Percentiles rank a stretch among this genome's conserved stretches.
phyloP scores from a whole-genome alignment of 495 filamentous ascomycete genomes.

The Cryomyces minteri region DNA sequence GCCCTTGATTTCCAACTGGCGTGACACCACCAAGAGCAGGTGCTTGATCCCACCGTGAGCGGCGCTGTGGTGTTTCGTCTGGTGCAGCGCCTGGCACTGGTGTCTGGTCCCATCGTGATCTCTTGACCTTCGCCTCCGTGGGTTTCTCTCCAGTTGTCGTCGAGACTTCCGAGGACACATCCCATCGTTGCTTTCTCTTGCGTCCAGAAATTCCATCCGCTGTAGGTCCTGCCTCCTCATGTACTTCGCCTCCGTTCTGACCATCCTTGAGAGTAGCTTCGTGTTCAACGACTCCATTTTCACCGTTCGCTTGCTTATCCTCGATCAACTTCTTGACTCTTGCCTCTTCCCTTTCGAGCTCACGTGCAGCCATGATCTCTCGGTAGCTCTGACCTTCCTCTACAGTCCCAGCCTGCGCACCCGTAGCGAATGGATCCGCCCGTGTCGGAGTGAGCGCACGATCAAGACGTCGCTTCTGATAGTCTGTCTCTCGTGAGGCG shows the following conservation, averaged over 20 bases:
- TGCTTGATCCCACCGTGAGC: slow-evolving; percentile 82
- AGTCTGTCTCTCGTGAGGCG: slow-evolving; percentile 84
- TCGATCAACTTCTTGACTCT: slow-evolving; percentile 65
- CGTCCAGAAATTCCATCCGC: slow-evolving; percentile 41
- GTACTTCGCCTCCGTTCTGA: slow-evolving; percentile 48
- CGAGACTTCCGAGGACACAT: slow-evolving; percentile 39
- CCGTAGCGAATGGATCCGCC: slow-evolving; percentile 73
- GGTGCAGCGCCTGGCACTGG: slow-evolving; percentile 38
- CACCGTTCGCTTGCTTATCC: slow-evolving; percentile 49
- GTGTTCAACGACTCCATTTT: slow-evolving; percentile 39
- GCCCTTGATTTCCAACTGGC: slow-evolving; percentile 60
- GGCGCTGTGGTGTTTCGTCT: slow-evolving; percentile 19
- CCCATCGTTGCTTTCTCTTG: slow-evolving; percentile 92
- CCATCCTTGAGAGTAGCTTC: slow-evolving; percentile 51
- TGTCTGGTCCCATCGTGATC: slow-evolving; percentile 83
- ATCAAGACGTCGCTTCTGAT: slow-evolving; percentile 87
- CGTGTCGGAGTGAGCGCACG: slow-evolving; percentile 69
- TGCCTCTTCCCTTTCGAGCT: slow-evolving; percentile 89
- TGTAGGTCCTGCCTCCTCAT: slow-evolving; percentile 48
- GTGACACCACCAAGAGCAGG: slow-evolving; percentile 50
- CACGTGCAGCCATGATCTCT: slow-evolving; percentile 78
- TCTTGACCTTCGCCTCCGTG: slow-evolving; percentile 43
- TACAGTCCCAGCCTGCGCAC: slow-evolving; percentile 45
- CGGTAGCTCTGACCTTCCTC: slow-evolving; percentile 65
- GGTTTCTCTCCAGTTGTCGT: slow-evolving; percentile 20